Conservation (phyloP, 768 basidiomycete genomes). For the Psilocybe sp. region DNA sequence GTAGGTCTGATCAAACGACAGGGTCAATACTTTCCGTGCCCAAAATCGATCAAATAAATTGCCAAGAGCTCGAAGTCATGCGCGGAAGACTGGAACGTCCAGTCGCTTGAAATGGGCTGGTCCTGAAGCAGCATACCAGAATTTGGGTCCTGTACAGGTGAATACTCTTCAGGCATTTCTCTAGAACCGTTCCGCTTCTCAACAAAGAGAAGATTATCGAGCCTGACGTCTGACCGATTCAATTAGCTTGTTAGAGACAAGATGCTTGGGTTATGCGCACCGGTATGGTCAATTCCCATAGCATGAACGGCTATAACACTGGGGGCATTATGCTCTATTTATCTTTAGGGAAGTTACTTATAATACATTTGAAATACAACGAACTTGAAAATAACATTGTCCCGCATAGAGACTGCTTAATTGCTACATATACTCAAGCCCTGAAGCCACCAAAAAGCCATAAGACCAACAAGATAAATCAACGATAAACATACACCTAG, state of each 20-base stretch:
- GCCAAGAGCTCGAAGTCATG: not conserved
- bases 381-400: too few relatives aligned
- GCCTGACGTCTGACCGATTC: constrained; percentile 19
- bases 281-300: constrained; percentile 1
- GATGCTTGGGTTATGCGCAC: not conserved
- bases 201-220: constrained; percentile 22
- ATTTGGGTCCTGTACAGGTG: constrained; percentile 2
- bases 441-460: too few relatives aligned
- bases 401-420: too few relatives aligned
- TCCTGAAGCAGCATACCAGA: not conserved
- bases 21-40: constrained; percentile 12
- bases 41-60: constrained; percentile 12
- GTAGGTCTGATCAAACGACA: too few relatives aligned
- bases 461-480: too few relatives aligned
- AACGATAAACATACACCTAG: too few relatives aligned
- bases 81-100: not conserved
- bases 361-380: too few relatives aligned
- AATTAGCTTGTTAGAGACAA: not conserved
- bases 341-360: too few relatives aligned
- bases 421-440: too few relatives aligned
- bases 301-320: constrained; percentile 4
- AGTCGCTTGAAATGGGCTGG: constrained; percentile 6
- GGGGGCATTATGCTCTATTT: too few relatives aligned
- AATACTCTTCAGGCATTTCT: constrained; percentile 3
- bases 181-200: not conserved